phyloP scores from a whole-genome alignment of 768 basidiomycete genomes.

The Mycena metata region DNA sequence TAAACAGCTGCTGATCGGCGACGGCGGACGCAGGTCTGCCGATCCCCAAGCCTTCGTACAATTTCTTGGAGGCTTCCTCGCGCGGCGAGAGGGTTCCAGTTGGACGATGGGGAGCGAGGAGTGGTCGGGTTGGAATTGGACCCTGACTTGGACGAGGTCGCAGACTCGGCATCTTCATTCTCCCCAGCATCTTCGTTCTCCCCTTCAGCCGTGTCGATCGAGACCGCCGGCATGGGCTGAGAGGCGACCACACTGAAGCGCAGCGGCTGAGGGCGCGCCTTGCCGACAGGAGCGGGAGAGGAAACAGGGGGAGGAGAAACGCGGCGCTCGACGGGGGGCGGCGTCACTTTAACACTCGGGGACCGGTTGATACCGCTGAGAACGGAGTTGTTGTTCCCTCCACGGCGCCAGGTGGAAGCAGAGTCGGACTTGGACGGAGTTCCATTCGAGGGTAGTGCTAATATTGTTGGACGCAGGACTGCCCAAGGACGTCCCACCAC shows the following conservation, averaged over 20 bases:
- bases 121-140: constrained; percentile 81
- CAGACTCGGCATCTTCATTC: constrained; percentile 69
- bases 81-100: constrained; percentile 79
- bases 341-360: constrained; percentile 79
- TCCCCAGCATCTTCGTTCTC: constrained; percentile 68
- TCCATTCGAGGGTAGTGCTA: constrained; percentile 41
- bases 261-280: constrained; percentile 76
- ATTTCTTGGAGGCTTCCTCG: constrained; percentile 88
- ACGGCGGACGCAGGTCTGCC: constrained; percentile 73
- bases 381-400: constrained; percentile 78
- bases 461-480: constrained; percentile 59
- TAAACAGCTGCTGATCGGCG: constrained; percentile 53
- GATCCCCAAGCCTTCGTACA: constrained; percentile 91
- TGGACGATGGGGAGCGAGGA: constrained; percentile 79
- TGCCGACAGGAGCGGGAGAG: constrained; percentile 46
- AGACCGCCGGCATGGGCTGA: constrained; percentile 66
- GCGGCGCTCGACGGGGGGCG: constrained; percentile 71
- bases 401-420: constrained; percentile 86
- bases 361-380: constrained; percentile 75
- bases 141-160: constrained; percentile 67
- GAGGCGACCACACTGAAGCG: constrained; percentile 69
- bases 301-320: constrained; percentile 64
- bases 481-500: constrained; percentile 80
- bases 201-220: constrained; percentile 65
- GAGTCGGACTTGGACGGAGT: constrained; percentile 85